Base-by-base conservation (phyloP, 345 rosid genomes). In the Lepidium aucheri region DNA sequence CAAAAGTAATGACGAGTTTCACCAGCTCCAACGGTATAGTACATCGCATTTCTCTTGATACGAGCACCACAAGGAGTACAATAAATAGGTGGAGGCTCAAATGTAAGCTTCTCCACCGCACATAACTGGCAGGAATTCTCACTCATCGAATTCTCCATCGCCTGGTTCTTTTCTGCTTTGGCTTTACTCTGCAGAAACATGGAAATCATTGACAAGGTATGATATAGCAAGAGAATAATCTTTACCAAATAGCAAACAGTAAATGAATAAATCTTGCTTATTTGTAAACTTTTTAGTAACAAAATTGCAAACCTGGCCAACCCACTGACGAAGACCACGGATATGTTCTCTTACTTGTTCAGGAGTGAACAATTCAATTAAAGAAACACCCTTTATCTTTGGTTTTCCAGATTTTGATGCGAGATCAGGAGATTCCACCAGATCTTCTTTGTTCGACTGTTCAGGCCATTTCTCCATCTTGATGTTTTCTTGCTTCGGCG, bases 121-220 rank as follows among this genome's bases (percentile, higher is more conserved):
- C 99, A 95, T 70, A 95, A 75, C 77, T 91, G 97, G 79, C 99
- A 95, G 55, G 95, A 91, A 76, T 95, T 95, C 78, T 91, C 99
- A 81, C 87, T 95, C 95, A 94, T 91, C n/a, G 82, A 50, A 62
- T 84, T 90, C 85, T 86, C 96, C 99, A 95, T 84, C 45, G 97
- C 96, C 78, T 88, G 96, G 82, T 87, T 86, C 83, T 85, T 94
- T 77, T 94, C 97, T 9, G 82, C 97, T 84, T 88, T 94, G 33
- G 99, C 85, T 84, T 88, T 94, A 74, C 91, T 94, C 99, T 94
- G 86, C 55, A 63, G 34, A 76, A 53, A 65, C 35, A 68, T 67
- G 24, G 60, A 51, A 55, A 53, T 32, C 46, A 47, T 58, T 45
- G 54, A 47, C 15, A 52, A 55, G 40, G 28, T 45, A 63, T 60